A percentile compares a stretch with the other conserved stretches of the same genome.
Conservation (phyloP, 352 stramenopile genomes). For the Phytophthora podocarpi region DNA sequence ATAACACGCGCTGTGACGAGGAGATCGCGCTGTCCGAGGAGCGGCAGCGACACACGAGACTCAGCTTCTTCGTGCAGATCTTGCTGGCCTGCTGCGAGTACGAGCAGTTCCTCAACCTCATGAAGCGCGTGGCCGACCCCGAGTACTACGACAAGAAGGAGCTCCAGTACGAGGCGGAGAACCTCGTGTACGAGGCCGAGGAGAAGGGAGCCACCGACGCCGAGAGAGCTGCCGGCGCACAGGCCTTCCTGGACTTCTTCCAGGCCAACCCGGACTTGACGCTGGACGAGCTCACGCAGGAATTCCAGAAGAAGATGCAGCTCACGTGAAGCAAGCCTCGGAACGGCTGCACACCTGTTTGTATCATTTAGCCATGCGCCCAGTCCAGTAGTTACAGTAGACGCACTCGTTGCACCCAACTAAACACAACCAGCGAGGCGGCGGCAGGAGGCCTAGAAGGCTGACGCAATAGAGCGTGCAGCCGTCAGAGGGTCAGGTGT, state of each 20-base stretch:
- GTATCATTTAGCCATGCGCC: slow-evolving; percentile 41
- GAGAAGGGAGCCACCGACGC: slow-evolving; percentile 31
- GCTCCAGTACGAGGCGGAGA: slow-evolving; percentile 69
- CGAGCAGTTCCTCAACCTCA: slow-evolving; percentile 87
- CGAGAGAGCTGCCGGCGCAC: slow-evolving; percentile 45
- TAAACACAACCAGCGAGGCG: slow-evolving; percentile 23
- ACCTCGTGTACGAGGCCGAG: slow-evolving; percentile 61
- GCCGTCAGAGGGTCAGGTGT: slow-evolving; percentile 8
- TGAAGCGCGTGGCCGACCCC: slow-evolving; percentile 75
- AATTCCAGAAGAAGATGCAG: slow-evolving; percentile 77
- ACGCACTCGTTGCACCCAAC: slow-evolving; percentile 24
- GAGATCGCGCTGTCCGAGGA: slow-evolving; percentile 73
- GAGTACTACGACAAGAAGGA: slow-evolving; percentile 87
- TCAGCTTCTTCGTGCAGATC: slow-evolving; percentile 87
- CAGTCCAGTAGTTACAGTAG: slow-evolving; percentile 41
- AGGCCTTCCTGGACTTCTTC: slow-evolving; percentile 77
- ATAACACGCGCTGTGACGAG: slow-evolving; percentile 69
- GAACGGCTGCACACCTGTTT: slow-evolving; percentile 28
- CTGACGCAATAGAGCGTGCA: slow-evolving; percentile 14
- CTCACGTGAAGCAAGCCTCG: slow-evolving; percentile 45
- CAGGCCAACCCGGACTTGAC: slow-evolving; percentile 70
- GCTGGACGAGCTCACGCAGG: slow-evolving; percentile 71
- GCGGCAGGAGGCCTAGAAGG: slow-evolving; percentile 25
- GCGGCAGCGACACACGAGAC: slow-evolving; percentile 73
- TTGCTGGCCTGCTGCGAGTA: slow-evolving; percentile 80